Evolutionary conservation across 2,329 filamentous ascomycete genomes (phyloP), one percentile per base, ranked within the genome.

Genomic region (Ophiocordyceps sinensis): DNA sequence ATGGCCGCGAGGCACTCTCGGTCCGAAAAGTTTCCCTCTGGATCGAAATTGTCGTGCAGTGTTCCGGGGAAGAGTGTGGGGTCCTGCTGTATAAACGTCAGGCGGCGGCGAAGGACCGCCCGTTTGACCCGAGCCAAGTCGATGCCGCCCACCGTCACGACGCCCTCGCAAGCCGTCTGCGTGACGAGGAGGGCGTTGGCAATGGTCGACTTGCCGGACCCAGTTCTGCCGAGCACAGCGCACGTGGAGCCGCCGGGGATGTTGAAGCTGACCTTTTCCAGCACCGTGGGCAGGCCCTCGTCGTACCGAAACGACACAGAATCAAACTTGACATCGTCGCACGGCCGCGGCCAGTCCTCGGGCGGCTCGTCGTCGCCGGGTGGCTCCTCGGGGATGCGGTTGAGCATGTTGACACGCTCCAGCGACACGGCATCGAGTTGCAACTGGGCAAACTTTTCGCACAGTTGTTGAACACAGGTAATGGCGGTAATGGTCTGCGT

Each of bases 341-440:
- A 69, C 41, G 77, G 79, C 0, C 70, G 70, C 0, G 87, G 87
- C 87, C 87, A 94, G 39, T 74, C 77, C 0, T 81, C 77, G 0
- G 85, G 83, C 0, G 85, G 85, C 2, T 73, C 61, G 3, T 85
- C 59, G 1, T 73, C 69, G 1, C 85, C 86, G 0, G 65, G 68
- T 0, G 76, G 65, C 55, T 94, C 87, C 54, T 85, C 76, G 14
- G 88, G 82, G 0, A 94, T 71, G 44, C 84, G 75, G 1, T 91
- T 68, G 0, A 94, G 70, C 57, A 91, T 85, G 10, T 91, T 77
- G 0, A 94, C 80, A 34, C 87, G 76, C 60, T 94, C 87, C 0
- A 94, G 84, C 0, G 83, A 88, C 0, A 94, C 86, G 49, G 94
- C 94, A 54, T 94, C 82, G 73, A 94, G 87, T 56, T 94, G 86